These are phyloP conservation scores for Candida quercuum DNA, from an alignment of 805 yeast species.

Conservation along the genomic window DNA sequence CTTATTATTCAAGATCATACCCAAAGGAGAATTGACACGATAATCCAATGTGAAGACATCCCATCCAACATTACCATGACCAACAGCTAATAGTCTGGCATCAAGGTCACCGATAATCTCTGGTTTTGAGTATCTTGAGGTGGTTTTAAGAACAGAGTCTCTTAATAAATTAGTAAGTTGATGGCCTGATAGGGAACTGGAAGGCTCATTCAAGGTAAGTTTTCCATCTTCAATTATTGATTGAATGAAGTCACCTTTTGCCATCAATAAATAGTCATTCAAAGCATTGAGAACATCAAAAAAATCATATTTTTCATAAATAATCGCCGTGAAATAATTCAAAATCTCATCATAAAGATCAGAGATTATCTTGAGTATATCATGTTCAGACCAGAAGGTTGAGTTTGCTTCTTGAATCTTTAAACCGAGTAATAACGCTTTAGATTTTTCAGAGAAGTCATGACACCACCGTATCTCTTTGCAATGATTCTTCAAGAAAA, in stretches of 20 bases:
- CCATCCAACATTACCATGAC: conserved; percentile 80
- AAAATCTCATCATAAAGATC: conserved; percentile 49
- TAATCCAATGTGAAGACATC: conserved; percentile 89
- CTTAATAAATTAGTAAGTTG: conserved; percentile 59
- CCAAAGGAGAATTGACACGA: conserved; percentile 44
- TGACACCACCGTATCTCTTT: conserved; percentile 63
- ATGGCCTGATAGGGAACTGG: conserved; percentile 57
- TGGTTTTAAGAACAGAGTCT: conserved; percentile 55
- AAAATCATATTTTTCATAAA: conserved; percentile 46
- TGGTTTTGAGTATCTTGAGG: conserved; percentile 35
- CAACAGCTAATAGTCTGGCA: conserved; percentile 73
- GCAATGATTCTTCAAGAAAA: conserved; percentile 61
- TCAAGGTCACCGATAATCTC: conserved; percentile 56
- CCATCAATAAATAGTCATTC: conserved; percentile 63
- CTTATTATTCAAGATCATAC: conserved; percentile 48
- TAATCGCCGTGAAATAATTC: conserved; percentile 41
- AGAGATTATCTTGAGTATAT: conserved; percentile 22
- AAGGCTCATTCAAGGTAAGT: conserved; percentile 50
- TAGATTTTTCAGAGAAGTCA: conserved; percentile 28
- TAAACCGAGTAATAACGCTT: conserved; percentile 5
- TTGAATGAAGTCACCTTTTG: conserved; percentile 80
- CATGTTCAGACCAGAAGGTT: conserved; percentile 3
- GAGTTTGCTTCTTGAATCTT: conserved; percentile 1
- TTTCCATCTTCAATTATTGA: conserved; percentile 51
- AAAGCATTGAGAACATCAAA: conserved; percentile 53